Evolutionary conservation across 2,329 filamentous ascomycete genomes (phyloP).

Genomic region (Claviceps africana): DNA sequence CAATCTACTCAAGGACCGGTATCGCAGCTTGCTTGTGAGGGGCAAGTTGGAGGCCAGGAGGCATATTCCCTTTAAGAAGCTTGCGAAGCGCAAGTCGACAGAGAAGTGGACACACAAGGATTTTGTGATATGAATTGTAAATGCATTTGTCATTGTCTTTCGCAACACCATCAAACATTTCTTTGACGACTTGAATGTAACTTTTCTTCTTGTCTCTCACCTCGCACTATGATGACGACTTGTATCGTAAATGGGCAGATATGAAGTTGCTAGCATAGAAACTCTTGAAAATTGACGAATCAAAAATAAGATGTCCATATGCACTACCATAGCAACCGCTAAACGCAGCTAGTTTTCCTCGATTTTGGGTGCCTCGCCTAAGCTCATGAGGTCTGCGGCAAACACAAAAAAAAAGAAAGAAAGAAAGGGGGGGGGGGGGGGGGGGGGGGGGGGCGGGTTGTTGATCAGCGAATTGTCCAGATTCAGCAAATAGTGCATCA

Average conservation of each 20-base stretch:
- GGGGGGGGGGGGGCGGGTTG: too few species aligned
- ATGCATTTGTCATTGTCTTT: neutral
- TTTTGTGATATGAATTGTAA: slow-evolving; percentile 32
- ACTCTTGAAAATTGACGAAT: neutral
- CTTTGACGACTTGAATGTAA: neutral
- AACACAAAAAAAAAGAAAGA: too few species aligned
- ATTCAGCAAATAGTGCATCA: neutral
- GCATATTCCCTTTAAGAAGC: slow-evolving; percentile 66
- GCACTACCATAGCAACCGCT: neutral
- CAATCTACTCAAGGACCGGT: slow-evolving; percentile 85
- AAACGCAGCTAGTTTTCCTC: neutral
- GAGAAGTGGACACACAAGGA: slow-evolving; percentile 99
- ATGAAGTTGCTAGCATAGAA: neutral
- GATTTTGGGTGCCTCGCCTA: slow-evolving; percentile 17
- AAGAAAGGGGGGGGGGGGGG: too few species aligned
- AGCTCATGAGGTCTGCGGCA: slow-evolving; percentile 36
- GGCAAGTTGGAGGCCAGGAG: slow-evolving; percentile 79
- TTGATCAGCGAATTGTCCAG: neutral
- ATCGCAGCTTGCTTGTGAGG: slow-evolving; percentile 73
- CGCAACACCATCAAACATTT: neutral
- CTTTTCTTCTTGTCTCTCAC: neutral
- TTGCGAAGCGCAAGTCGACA: slow-evolving; percentile 64
- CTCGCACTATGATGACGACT: neutral
- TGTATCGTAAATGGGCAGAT: neutral
- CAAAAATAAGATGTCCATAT: neutral